Percentiles rank a stretch among this genome's conserved stretches.
Evolutionary conservation across 768 basidiomycete genomes (phyloP).

Genomic region (Lactarius hatsudake): DNA sequence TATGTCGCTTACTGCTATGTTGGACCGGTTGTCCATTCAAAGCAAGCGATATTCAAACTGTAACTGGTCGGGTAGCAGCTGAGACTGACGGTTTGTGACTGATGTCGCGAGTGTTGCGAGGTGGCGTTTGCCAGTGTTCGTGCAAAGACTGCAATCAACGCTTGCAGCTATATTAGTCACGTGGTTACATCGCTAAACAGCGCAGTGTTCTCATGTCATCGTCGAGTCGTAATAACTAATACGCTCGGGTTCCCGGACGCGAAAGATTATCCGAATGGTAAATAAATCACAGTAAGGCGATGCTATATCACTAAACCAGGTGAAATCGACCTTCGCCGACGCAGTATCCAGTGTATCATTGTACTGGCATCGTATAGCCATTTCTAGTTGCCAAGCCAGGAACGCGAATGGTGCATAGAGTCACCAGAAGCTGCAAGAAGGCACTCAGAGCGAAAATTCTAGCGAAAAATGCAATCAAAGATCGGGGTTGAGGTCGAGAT

Average conservation of each 20-base stretch:
- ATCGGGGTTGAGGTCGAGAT: conserved; percentile 84
- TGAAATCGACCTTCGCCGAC: neutral
- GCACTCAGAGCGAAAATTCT: neutral
- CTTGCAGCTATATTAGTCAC: neutral
- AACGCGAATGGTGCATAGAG: neutral
- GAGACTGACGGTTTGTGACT: neutral
- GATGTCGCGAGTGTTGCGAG: too few species aligned
- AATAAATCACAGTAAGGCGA: too few species aligned
- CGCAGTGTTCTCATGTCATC: too few species aligned
- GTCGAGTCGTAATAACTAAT: too few species aligned
- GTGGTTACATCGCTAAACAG: neutral
- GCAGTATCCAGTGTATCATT: neutral
- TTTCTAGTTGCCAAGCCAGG: neutral
- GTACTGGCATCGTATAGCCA: neutral
- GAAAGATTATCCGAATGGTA: neutral
- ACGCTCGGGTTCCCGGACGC: too few species aligned
- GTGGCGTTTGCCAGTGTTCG: neutral
- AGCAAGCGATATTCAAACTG: neutral
- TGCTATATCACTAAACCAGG: neutral
- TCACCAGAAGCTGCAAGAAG: neutral
- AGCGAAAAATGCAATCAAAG: conserved; percentile 38
- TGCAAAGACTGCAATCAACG: neutral
- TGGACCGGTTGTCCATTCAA: neutral
- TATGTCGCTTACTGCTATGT: too few species aligned
- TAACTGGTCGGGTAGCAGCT: neutral